Conservation (phyloP, 352 stramenopile species). For the Peronosclerospora sorghi region DNA sequence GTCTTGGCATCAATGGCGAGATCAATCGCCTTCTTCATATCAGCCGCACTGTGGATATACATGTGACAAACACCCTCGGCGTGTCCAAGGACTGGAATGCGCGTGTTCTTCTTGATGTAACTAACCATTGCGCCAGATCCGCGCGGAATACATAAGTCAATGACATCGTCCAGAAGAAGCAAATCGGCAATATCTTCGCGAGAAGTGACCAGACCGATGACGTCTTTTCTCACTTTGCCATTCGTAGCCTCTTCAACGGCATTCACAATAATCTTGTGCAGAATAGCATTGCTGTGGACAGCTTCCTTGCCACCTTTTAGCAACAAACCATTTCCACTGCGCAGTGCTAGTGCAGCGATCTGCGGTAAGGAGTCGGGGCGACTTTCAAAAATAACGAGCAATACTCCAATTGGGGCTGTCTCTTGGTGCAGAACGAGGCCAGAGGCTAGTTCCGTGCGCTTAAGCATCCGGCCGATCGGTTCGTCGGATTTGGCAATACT, state of each 20-base stretch:
- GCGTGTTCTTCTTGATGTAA: slow-evolving; percentile 95
- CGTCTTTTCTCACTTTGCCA: slow-evolving; percentile 85
- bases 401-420: slow-evolving; percentile 92
- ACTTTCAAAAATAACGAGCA: slow-evolving; percentile 98
- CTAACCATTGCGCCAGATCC: slow-evolving; percentile 92
- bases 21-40: slow-evolving; percentile 73
- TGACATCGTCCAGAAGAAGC: slow-evolving; percentile 92
- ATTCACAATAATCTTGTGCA: slow-evolving; percentile 91
- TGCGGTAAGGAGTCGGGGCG: slow-evolving; percentile 93
- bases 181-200: slow-evolving; percentile 90
- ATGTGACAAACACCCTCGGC: slow-evolving; percentile 97
- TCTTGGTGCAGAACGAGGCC: slow-evolving; percentile 90
- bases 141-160: slow-evolving; percentile 97
- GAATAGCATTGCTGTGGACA: slow-evolving; percentile 76
- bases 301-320: slow-evolving; percentile 97
- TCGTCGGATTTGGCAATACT: slow-evolving; percentile 83
- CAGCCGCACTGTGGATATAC: slow-evolving; percentile 90
- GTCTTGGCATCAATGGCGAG: slow-evolving; percentile 97
- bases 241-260: slow-evolving; percentile 83
- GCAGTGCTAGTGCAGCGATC: slow-evolving; percentile 92
- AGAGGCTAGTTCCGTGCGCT: slow-evolving; percentile 82
- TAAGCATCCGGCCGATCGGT: slow-evolving; percentile 62
- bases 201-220: slow-evolving; percentile 92
- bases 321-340: slow-evolving; percentile 93
- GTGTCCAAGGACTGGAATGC: slow-evolving; percentile 96